Evolutionary conservation across 1,284 basidiomycete species (phyloP).

Genomic region (Apiotrichum veenhuisii): DNA sequence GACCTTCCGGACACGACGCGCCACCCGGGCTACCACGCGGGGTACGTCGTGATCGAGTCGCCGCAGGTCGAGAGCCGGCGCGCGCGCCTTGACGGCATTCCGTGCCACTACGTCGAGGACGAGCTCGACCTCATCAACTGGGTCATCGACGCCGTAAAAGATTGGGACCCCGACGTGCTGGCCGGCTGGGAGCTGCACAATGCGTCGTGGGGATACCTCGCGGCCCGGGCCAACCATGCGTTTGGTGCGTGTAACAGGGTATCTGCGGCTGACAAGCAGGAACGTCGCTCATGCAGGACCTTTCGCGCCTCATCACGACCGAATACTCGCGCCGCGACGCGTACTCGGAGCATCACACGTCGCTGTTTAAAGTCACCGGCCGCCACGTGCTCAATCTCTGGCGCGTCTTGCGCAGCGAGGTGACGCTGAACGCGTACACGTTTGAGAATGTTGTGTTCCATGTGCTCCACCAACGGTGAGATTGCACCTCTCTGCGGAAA

Average conservation of each 20-base stretch:
- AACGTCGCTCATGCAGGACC: constrained; percentile 53
- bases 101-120: constrained; percentile 59
- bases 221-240: constrained; percentile 59
- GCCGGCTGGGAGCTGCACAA: constrained; percentile 89
- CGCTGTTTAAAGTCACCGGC: constrained; percentile 79
- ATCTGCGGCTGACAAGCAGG: constrained; percentile 50
- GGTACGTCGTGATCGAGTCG: constrained; percentile 59
- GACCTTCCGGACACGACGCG: constrained; percentile 49
- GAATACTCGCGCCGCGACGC: constrained; percentile 56
- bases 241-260: constrained; percentile 55
- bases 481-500: background rate
- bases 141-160: constrained; percentile 69
- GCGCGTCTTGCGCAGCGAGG: constrained; percentile 85
- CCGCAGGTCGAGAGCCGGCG: constrained; percentile 25
- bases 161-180: constrained; percentile 85
- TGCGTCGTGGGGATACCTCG: constrained; percentile 85
- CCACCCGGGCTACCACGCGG: constrained; percentile 52
- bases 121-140: constrained; percentile 82
- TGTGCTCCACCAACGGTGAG: constrained; percentile 66
- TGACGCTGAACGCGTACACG: constrained; percentile 72
- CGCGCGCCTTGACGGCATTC: constrained; percentile 47
- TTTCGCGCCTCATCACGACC: constrained; percentile 63
- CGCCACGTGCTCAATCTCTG: constrained; percentile 89
- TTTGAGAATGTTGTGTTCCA: constrained; percentile 89
- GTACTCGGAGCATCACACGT: constrained; percentile 72